Base-by-base conservation (phyloP, 2,329 filamentous ascomycete species). In the Dothideomycetidae sp. region DNA sequence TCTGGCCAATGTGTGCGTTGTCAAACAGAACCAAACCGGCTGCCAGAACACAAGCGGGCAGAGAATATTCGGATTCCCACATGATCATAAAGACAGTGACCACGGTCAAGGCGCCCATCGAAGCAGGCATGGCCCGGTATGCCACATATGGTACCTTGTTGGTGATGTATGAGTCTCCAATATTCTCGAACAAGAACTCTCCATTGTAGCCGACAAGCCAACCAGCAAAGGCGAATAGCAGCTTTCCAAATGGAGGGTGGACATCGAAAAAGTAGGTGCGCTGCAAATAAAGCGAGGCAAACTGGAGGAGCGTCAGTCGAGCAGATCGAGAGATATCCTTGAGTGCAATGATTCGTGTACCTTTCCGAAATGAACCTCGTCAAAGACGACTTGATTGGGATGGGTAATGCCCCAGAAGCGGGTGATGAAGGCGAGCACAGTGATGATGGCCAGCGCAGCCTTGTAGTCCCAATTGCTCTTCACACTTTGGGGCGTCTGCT, bases 251-350 rank as follows among this genome's bases (percentile, higher is more conserved):
- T 11, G 90, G 90, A 49, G 90, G 90, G 60, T 98, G 90, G 39
- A 98, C 90, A 66, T 98, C 90, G 75, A 98, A 98, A 71, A 98
- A 98, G 68, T 96, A 98, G 44, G 85, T 94, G 52, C 85, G 80
- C 64, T 94, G 79, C 50, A 98, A 78, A 59, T 98, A 98, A 59
- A 78, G 75, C 10, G 71, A 74, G 46, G 63, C 65, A 46, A 69
- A 68, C 62, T 67, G 40, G 13, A 18, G 31, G 37, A 5, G 10
- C 11, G 30, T 26, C 13, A 29, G 31, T 9, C 29, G 11, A 13
- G 21, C 3, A 9, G 2, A 9, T 10, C 31, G 13, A 31, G 11
- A 3, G 29, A 19, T 18, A 37, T 15, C 4, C n/a, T 5, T 4
- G 3, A 15, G 21, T 30, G 9, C 5, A 19, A 13, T 17, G 5